These are phyloP conservation scores for Dalbergia cultrata DNA, from an alignment of 306 rosid species.

Conservation along the genomic window DNA sequence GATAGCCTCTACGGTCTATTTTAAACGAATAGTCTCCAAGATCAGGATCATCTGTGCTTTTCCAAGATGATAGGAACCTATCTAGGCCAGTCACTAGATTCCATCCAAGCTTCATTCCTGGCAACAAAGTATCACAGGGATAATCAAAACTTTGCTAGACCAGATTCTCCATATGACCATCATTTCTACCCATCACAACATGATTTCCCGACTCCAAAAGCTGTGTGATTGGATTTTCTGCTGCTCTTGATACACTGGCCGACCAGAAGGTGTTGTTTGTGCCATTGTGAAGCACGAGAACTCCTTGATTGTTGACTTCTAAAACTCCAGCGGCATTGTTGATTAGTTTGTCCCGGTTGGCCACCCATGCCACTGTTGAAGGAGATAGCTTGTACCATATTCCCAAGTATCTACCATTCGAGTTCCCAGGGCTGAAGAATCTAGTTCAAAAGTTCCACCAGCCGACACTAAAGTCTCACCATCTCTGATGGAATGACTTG, in stretches of 20 bases:
- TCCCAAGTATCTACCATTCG: constrained; percentile 17
- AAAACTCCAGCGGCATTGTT: constrained; percentile 15
- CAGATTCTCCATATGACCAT: not conserved
- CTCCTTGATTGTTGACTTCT: constrained; percentile 28
- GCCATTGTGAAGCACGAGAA: constrained; percentile 23
- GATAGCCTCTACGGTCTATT: constrained; percentile 46
- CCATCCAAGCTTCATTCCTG: constrained; percentile 41
- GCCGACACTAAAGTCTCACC: constrained; percentile 40
- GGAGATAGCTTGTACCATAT: constrained; percentile 43
- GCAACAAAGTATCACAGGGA: constrained; percentile 45
- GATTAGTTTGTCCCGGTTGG: constrained; percentile 39
- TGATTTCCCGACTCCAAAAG: not conserved
- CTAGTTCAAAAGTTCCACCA: constrained; percentile 26
- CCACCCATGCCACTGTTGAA: constrained; percentile 39
- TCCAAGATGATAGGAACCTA: constrained; percentile 43
- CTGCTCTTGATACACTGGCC: not conserved
- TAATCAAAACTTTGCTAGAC: no score
- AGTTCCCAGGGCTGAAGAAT: constrained; percentile 39
- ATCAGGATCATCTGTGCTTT: constrained; percentile 24
- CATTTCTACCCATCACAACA: not conserved
- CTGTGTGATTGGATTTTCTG: constrained; percentile 39
- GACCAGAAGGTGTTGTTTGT: constrained; percentile 39
- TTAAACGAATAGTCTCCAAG: not conserved
- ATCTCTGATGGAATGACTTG: constrained; percentile 19
- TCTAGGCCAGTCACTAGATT: constrained; percentile 5